Conservation (phyloP, 179 eudicot species). For the Camellia oleifera region DNA sequence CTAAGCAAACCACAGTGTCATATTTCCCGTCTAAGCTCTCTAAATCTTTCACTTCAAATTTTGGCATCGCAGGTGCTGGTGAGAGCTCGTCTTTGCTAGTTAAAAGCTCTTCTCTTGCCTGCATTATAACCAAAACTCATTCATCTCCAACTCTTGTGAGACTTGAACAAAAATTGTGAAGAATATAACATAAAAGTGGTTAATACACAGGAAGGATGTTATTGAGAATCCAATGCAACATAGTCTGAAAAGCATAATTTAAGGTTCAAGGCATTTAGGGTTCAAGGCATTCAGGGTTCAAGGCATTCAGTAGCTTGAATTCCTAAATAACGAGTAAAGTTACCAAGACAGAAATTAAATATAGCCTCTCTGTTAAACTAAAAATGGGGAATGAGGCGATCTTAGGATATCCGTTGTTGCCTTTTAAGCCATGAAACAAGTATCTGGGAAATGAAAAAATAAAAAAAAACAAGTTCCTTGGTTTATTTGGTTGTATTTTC, state of each 20-base stretch:
- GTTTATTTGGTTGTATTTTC: too few species aligned
- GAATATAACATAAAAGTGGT: too few species aligned
- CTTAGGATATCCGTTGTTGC: too few species aligned
- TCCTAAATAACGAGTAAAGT: not conserved
- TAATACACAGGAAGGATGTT: too few species aligned
- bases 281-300: too few species aligned
- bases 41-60: constrained; percentile 85
- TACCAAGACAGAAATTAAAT: not conserved
- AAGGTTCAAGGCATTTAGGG: not conserved
- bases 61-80: constrained; percentile 55
- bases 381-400: not conserved
- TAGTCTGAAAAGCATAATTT: not conserved
- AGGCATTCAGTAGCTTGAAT: not conserved
- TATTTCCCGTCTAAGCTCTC: constrained; percentile 89
- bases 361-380: not conserved
- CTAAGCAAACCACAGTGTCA: constrained; percentile 86
- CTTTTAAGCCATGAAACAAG: too few species aligned
- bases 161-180: not conserved
- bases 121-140: constrained; percentile 15
- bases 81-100: constrained; percentile 30
- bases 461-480: too few species aligned
- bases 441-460: too few species aligned
- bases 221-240: not conserved
- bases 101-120: constrained; percentile 74
- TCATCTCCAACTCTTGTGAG: not conserved